Evolutionary conservation across 148 eudicot genomes (phyloP).

Genomic region (Nepenthes gracilis): DNA sequence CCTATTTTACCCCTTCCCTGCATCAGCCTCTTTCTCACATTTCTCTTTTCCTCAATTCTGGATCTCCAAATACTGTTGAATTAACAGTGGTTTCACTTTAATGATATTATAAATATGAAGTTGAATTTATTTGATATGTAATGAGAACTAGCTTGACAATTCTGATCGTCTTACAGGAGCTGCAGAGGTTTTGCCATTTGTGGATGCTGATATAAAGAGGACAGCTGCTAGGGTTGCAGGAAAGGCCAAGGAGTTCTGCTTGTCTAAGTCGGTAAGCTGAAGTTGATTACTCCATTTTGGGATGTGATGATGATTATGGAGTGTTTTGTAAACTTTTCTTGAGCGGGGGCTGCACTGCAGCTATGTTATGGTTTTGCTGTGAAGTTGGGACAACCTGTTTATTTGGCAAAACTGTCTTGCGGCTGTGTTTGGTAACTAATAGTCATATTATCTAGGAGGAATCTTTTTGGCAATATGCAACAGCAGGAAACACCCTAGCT

Average conservation of each 20-base stretch:
- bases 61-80: too few species aligned
- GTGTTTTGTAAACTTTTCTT: not conserved
- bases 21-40: too few species aligned
- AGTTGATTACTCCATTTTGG: not conserved
- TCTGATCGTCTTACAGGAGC: slow-evolving; percentile 1
- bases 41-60: too few species aligned
- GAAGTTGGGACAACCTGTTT: too few species aligned
- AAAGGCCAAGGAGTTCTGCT: slow-evolving; percentile 10
- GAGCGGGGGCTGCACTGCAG: not conserved
- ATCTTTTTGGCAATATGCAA: not conserved
- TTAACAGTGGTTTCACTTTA: too few species aligned
- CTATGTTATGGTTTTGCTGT: too few species aligned
- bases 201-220: slow-evolving; percentile 6
- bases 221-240: slow-evolving; percentile 6
- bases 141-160: too few species aligned
- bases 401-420: not conserved
- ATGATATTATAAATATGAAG: too few species aligned
- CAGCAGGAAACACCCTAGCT: too few species aligned
- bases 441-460: too few species aligned
- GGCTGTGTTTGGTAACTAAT: not conserved
- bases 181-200: slow-evolving; percentile 3
- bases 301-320: not conserved
- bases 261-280: slow-evolving; percentile 7
- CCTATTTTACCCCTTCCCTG: too few species aligned
- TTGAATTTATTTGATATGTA: too few species aligned